Conservation (phyloP, 371 early-diverging fungal species). For the Choanephora cucurbitarum region DNA sequence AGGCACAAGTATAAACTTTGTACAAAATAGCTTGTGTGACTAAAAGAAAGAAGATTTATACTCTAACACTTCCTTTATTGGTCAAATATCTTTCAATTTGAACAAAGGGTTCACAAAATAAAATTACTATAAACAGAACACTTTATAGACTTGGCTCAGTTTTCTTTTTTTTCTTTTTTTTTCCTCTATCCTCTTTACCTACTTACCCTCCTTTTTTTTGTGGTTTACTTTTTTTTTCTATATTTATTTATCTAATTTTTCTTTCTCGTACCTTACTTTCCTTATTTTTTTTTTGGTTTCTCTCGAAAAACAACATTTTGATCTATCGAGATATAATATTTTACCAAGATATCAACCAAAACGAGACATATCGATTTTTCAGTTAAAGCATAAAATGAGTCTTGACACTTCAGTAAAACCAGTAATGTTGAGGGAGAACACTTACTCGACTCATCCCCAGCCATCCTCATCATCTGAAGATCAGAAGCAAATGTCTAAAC, state of each 20-base stretch:
- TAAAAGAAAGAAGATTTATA: no score
- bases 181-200: not conserved
- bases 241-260: no score
- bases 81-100: no score
- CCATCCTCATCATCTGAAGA: constrained; percentile 13
- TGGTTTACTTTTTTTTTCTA: not conserved
- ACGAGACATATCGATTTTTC: not conserved
- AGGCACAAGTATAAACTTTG: no score
- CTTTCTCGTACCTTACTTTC: no score
- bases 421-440: constrained; percentile 7
- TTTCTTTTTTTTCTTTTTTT: constrained; percentile 1
- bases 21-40: no score
- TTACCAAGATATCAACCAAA: no score
- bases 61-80: no score
- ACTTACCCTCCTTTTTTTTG: not conserved
- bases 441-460: constrained; percentile 12
- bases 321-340: not conserved
- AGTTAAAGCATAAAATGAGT: constrained; percentile 9
- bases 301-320: no score
- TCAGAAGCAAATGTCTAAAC: constrained; percentile 39
- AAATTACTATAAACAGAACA: not conserved
- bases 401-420: constrained; percentile 8
- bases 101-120: constrained; percentile 1
- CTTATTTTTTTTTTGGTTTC: no score
- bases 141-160: not conserved